A percentile compares a stretch with the other conserved stretches of the same genome.
Conservation (phyloP, 2,329 filamentous ascomycete genomes). For the Pleomassaria siparia region DNA sequence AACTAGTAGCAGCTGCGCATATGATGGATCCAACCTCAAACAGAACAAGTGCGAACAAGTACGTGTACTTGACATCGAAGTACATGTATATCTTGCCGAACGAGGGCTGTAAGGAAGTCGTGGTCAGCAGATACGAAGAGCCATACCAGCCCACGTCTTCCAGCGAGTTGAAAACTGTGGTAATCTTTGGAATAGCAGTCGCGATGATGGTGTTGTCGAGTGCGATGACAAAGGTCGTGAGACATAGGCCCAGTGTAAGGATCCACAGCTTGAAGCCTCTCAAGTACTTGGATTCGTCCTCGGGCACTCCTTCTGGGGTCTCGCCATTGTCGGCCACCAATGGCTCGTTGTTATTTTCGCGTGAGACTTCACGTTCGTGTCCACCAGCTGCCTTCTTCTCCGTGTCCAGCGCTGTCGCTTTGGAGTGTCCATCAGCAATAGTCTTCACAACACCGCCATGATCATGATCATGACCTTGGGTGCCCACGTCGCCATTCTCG, state of each 20-base stretch:
- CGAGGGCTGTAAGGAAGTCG: slow-evolving; percentile 46
- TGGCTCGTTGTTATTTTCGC: slow-evolving; percentile 5
- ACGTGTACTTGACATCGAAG: slow-evolving; percentile 56
- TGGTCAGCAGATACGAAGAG: slow-evolving; percentile 49
- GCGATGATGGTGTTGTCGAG: slow-evolving; percentile 26
- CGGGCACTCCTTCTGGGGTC: slow-evolving; percentile 16
- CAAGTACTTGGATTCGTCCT: slow-evolving; percentile 42
- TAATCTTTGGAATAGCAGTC: slow-evolving; percentile 46
- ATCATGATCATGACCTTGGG: neutral
- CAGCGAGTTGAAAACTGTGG: slow-evolving; percentile 44
- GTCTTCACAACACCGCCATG: too few species aligned
- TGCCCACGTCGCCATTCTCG: neutral
- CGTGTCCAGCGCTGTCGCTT: neutral
- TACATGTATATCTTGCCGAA: slow-evolving; percentile 62
- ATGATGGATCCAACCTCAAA: slow-evolving; percentile 55
- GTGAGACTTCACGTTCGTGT: neutral
- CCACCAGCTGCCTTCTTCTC: neutral
- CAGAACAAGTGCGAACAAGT: slow-evolving; percentile 51
- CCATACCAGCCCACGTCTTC: slow-evolving; percentile 48
- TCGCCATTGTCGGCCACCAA: slow-evolving; percentile 1
- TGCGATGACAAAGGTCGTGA: slow-evolving; percentile 17
- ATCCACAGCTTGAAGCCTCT: slow-evolving; percentile 36
- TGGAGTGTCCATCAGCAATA: too few species aligned
- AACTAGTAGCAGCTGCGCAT: slow-evolving; percentile 45
- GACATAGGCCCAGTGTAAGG: slow-evolving; percentile 28